phyloP scores from a whole-genome alignment of 108 stramenopile genomes.

The Nannochloropsis oceanica region DNA sequence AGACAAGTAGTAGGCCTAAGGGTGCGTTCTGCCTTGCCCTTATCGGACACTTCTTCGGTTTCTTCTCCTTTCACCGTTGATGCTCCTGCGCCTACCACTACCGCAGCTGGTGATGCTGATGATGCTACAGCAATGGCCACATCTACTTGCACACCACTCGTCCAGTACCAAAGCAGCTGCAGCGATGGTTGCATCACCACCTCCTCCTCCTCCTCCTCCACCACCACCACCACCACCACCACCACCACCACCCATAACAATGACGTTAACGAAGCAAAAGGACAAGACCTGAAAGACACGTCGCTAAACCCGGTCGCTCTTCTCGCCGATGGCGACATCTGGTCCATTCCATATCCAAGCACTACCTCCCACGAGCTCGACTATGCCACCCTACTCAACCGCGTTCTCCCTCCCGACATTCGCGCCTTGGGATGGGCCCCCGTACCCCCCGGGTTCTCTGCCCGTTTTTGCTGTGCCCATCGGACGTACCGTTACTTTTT shows the following conservation, averaged over 20 bases:
- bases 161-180: too few species aligned
- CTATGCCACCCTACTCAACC: constrained; percentile 82
- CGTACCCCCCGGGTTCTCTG: constrained; percentile 71
- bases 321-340: constrained; percentile 19
- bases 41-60: not conserved
- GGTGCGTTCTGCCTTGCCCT: constrained; percentile 48
- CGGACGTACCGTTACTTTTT: constrained; percentile 94
- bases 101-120: too few species aligned
- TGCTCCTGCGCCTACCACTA: too few species aligned
- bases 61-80: too few species aligned
- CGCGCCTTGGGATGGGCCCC: constrained; percentile 79
- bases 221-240: too few species aligned
- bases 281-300: not conserved
- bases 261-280: not conserved
- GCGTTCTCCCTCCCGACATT: constrained; percentile 68
- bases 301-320: not conserved
- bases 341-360: not conserved
- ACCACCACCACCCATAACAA: too few species aligned
- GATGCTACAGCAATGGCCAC: too few species aligned
- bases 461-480: constrained; percentile 64
- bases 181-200: too few species aligned
- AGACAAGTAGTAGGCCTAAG: constrained; percentile 78
- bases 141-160: too few species aligned
- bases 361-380: constrained; percentile 47
- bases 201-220: too few species aligned